A percentile compares a stretch with the other conserved stretches of the same genome.
Evolutionary conservation across 1,139 yeast species (phyloP).

Genomic region (Zygosaccharomyces pseudobailii): DNA sequence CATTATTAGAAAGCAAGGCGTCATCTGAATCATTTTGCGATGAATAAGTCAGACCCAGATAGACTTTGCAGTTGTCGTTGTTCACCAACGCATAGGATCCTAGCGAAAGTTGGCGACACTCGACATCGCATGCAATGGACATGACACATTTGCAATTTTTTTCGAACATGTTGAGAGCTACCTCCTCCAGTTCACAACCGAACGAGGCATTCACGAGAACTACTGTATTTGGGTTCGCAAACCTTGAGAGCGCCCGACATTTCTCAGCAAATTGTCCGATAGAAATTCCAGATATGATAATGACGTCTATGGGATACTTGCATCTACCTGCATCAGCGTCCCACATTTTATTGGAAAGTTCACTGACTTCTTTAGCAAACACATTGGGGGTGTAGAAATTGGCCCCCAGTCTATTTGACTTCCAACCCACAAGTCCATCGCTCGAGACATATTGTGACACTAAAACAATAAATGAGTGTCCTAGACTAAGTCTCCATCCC

Average conservation of each 20-base stretch:
- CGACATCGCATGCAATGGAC: constrained; percentile 27
- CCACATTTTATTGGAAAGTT: constrained; percentile 13
- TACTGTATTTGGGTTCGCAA: constrained; percentile 18
- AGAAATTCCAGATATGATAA: constrained; percentile 27
- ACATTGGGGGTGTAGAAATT: constrained; percentile 31
- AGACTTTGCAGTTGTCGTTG: constrained; percentile 22
- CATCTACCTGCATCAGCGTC: constrained; percentile 6
- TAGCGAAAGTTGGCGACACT: constrained; percentile 28
- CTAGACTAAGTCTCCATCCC: constrained; percentile 32
- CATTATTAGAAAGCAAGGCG: constrained; percentile 8
- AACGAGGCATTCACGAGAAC: constrained; percentile 27
- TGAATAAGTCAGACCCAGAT: constrained; percentile 25
- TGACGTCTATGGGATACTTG: constrained; percentile 23
- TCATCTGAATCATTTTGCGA: constrained; percentile 9
- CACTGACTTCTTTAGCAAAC: constrained; percentile 23
- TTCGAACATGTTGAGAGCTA: constrained; percentile 12
- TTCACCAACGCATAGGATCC: constrained; percentile 30
- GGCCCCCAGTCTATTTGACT: constrained; percentile 29
- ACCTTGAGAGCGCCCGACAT: constrained; percentile 17
- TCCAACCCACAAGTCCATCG: constrained; percentile 34
- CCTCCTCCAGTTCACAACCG: constrained; percentile 28
- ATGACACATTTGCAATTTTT: constrained; percentile 19
- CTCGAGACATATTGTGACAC: constrained; percentile 27
- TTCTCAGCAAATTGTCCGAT: constrained; percentile 19
- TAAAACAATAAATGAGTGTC: constrained; percentile 27